Conservation (phyloP, 2,329 filamentous ascomycete genomes). For the Canariomyces notabilis region DNA sequence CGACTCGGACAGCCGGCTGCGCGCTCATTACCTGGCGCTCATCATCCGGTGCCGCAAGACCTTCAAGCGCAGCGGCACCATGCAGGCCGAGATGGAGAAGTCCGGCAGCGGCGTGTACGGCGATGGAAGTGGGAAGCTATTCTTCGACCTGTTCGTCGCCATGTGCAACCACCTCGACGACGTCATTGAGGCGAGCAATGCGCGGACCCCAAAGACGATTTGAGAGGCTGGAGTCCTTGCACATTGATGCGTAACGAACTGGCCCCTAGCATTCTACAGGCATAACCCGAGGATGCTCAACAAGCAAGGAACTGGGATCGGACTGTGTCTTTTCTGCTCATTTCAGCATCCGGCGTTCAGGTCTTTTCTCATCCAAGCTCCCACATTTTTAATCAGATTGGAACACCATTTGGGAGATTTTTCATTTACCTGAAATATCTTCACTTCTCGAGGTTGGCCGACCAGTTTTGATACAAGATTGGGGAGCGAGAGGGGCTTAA, state of each 20-base stretch:
- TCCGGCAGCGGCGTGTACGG: constrained; percentile 51
- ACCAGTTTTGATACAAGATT: constrained; percentile 39
- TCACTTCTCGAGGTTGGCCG: constrained; percentile 51
- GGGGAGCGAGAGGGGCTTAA: constrained; percentile 39
- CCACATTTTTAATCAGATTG: constrained; percentile 45
- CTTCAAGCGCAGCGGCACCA: constrained; percentile 96
- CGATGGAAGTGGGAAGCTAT: constrained; percentile 62
- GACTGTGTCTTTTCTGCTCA: constrained; percentile 19
- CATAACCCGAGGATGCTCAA: constrained; percentile 14
- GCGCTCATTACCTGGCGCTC: constrained; percentile 93
- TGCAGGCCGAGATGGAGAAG: constrained; percentile 97
- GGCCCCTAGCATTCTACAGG: constrained; percentile 24
- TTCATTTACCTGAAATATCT: constrained; percentile 33
- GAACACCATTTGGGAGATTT: constrained; percentile 44
- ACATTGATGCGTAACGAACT: constrained; percentile 21
- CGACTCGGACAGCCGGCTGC: constrained; percentile 84
- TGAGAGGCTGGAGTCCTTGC: constrained; percentile 33
- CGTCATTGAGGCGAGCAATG: constrained; percentile 78
- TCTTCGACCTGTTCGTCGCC: constrained; percentile 97
- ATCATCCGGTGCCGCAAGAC: constrained; percentile 97
- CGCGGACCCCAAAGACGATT: constrained; percentile 53
- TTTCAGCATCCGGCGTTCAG: constrained; percentile 27
- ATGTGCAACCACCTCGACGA: constrained; percentile 99
- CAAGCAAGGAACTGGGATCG: constrained; percentile 10
- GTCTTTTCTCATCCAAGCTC: constrained; percentile 36